Conservation (phyloP, 352 stramenopile genomes). For the Globisporangium apiculatum region DNA sequence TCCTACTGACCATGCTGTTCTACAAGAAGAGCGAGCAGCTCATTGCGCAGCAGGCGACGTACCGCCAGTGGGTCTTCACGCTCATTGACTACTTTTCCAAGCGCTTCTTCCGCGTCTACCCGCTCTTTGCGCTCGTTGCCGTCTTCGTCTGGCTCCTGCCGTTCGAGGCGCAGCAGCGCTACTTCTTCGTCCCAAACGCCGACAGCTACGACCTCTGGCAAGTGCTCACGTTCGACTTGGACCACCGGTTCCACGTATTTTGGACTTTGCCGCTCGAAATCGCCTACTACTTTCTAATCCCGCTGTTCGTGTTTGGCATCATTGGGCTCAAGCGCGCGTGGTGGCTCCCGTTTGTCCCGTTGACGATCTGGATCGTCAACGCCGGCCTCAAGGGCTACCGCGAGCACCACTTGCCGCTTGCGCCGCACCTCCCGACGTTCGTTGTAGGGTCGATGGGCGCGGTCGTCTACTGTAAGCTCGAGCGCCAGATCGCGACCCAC, state of each 20-base stretch:
- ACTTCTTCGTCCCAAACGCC: conserved; percentile 17
- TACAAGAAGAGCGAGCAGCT: conserved; percentile 15
- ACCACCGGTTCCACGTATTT: conserved; percentile 34
- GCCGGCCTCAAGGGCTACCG: conserved; percentile 15
- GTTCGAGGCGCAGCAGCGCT: conserved; percentile 18
- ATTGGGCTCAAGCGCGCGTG: conserved; percentile 4
- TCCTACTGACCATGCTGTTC: conserved; percentile 19
- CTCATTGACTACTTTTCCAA: conserved; percentile 39
- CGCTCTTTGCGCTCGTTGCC: conserved; percentile 31
- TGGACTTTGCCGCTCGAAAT: conserved; percentile 49
- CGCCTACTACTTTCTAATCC: conserved; percentile 32
- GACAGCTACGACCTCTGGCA: conserved; percentile 24
- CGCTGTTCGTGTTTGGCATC: conserved; percentile 18
- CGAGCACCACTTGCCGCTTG: conserved; percentile 15
- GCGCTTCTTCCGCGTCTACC: conserved; percentile 49
- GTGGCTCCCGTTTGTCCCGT: conserved; percentile 15
- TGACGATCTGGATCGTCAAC: conserved; percentile 18
- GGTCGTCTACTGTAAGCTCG: conserved; percentile 18
- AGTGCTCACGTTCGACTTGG: conserved; percentile 20
- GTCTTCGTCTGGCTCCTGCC: conserved; percentile 27
- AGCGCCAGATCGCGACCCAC: conserved; percentile 7
- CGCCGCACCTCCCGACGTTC: conserved; percentile 30
- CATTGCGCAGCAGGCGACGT: conserved; percentile 7
- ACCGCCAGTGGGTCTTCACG: conserved; percentile 8
- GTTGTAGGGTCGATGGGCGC: conserved; percentile 24